Percentiles rank a stretch among this genome's conserved stretches.
Evolutionary conservation across 192 early-diverging fungal genomes (phyloP).

Genomic region (Coemansia asiatica): DNA sequence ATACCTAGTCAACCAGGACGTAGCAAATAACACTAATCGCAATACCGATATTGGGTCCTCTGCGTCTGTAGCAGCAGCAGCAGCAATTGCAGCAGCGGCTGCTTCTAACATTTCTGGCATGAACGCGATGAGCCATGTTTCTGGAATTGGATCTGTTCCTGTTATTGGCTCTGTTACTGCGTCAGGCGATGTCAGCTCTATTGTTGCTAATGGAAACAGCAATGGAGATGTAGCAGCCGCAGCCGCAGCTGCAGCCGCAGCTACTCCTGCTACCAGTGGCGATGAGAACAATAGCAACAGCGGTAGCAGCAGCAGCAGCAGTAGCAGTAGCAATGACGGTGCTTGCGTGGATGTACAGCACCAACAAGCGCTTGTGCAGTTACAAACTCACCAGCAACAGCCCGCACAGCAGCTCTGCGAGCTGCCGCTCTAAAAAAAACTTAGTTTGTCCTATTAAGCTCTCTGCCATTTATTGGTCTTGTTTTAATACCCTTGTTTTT

Average conservation of each 20-base stretch:
- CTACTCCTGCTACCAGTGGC: constrained; percentile 1
- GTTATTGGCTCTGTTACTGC: constrained; percentile 21
- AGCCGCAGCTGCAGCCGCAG: not conserved
- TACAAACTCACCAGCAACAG: constrained; percentile 44
- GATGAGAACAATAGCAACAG: constrained; percentile 16
- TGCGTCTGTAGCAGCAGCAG: constrained; percentile 28
- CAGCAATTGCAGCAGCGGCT: too few relatives aligned
- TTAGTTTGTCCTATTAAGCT: not conserved
- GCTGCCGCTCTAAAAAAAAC: constrained; percentile 39
- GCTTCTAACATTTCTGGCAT: constrained; percentile 33
- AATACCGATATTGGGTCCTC: constrained; percentile 28
- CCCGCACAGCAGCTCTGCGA: constrained; percentile 52
- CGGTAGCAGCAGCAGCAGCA: constrained; percentile 23
- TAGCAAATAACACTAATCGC: constrained; percentile 23
- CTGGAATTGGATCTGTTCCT: constrained; percentile 21
- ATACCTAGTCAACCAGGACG: constrained; percentile 54
- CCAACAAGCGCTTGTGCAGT: constrained; percentile 20
- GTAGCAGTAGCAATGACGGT: constrained; percentile 4
- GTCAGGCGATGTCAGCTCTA: constrained; percentile 12
- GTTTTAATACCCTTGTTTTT: constrained; percentile 15
- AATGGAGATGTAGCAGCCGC: not conserved
- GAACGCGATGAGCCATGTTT: constrained; percentile 25
- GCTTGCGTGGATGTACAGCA: constrained; percentile 33
- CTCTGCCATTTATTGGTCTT: constrained; percentile 13
- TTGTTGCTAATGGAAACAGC: constrained; percentile 17